Percentiles rank a stretch among this genome's conserved stretches.
Conservation (phyloP, 768 basidiomycete genomes). For the Tylopilus sp. region DNA sequence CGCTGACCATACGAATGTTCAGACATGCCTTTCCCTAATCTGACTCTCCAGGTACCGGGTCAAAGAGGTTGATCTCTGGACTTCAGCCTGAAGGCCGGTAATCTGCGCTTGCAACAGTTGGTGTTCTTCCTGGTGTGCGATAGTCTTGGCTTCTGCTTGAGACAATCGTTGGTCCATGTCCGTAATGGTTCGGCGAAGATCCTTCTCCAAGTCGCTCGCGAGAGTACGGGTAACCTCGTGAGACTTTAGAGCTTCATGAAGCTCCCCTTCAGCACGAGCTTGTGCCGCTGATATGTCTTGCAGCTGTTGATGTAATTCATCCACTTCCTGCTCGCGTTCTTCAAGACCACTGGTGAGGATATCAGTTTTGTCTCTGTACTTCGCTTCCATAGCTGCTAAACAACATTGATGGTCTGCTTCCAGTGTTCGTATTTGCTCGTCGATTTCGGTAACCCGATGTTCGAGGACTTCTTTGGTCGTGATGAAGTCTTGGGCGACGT, state of each 20-base stretch:
- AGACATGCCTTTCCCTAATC: constrained; percentile 54
- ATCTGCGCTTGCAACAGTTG: constrained; percentile 49
- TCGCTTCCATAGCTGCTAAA: constrained; percentile 31
- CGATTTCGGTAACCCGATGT: constrained; percentile 23
- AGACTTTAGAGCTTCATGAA: constrained; percentile 23
- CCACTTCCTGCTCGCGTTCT: constrained; percentile 34
- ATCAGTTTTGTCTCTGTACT: constrained; percentile 30
- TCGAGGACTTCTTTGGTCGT: constrained; percentile 31
- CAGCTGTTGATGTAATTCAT: constrained; percentile 36
- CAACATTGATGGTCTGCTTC: constrained; percentile 25
- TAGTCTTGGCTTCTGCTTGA: constrained; percentile 35
- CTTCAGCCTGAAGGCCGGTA: constrained; percentile 60
- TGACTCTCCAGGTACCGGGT: constrained; percentile 62
- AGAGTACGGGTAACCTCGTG: constrained; percentile 25
- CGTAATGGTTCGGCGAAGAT: constrained; percentile 37
- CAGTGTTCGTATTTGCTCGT: constrained; percentile 21
- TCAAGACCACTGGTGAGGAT: constrained; percentile 38
- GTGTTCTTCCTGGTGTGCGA: constrained; percentile 48
- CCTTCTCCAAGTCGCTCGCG: constrained; percentile 34
- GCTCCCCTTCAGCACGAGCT: constrained; percentile 29
- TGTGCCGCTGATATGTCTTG: constrained; percentile 37
- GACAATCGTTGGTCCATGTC: constrained; percentile 40
- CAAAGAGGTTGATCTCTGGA: constrained; percentile 60
- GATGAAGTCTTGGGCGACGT: constrained; percentile 23
- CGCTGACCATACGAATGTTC: not conserved